Evolutionary conservation across 257 asterid genomes (phyloP).

Genomic region (Lavandula angustifolia): DNA sequence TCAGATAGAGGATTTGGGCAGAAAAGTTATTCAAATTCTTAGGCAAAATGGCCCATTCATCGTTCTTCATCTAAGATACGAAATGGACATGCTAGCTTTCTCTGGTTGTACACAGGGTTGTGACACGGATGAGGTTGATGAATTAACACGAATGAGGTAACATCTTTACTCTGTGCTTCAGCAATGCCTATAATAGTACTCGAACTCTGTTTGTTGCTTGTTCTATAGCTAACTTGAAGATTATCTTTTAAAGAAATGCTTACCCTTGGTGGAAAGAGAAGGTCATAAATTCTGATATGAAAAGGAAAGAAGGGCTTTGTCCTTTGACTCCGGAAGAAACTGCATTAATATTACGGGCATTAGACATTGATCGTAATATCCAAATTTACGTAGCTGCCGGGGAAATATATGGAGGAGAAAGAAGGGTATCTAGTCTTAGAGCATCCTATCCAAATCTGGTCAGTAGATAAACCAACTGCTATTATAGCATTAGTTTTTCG

Average conservation of each 20-base stretch:
- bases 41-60: constrained; percentile 85
- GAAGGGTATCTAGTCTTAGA: constrained; percentile 71
- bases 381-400: constrained; percentile 98
- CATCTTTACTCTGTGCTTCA: background rate
- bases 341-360: constrained; percentile 74
- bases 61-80: constrained; percentile 95
- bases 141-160: constrained; percentile 92
- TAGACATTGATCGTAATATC: constrained; percentile 69
- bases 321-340: constrained; percentile 99
- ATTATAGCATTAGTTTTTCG: background rate
- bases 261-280: constrained; percentile 99
- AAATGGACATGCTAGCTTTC: constrained; percentile 99
- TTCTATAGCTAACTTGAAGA: constrained; percentile 33
- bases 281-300: constrained; percentile 79
- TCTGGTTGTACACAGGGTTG: constrained; percentile 98
- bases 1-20: constrained; percentile 91
- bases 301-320: constrained; percentile 92
- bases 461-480: constrained; percentile 30
- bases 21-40: constrained; percentile 74
- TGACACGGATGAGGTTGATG: constrained; percentile 76
- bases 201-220: constrained; percentile 17
- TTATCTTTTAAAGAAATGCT: constrained; percentile 60
- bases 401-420: constrained; percentile 89
- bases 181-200: background rate
- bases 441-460: constrained; percentile 88